phyloP scores from a whole-genome alignment of 2,329 filamentous ascomycete genomes.

The Ascochyta lentis region DNA sequence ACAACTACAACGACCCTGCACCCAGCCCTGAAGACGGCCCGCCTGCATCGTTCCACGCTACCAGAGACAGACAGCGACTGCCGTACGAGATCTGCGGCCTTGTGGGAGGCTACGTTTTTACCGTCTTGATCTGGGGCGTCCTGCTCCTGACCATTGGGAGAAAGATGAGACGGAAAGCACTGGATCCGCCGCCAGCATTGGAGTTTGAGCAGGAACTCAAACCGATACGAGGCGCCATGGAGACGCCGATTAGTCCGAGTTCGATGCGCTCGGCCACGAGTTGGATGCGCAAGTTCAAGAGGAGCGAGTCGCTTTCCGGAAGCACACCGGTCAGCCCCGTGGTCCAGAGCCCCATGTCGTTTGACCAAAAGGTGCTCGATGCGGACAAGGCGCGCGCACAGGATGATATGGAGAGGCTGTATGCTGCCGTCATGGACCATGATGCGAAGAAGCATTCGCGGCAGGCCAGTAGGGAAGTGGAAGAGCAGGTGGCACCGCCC shows the following conservation, averaged over 20 bases:
- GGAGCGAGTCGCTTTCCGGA: conserved; percentile 35
- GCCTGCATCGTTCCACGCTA: conserved; percentile 38
- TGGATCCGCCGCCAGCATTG: conserved; percentile 59
- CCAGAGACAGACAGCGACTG: conserved; percentile 61
- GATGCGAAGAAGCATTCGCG: conserved; percentile 62
- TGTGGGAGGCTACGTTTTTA: conserved; percentile 80
- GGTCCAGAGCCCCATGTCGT: conserved; percentile 68
- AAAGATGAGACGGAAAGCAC: conserved; percentile 53
- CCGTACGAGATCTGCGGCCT: conserved; percentile 85
- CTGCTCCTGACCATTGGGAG: conserved; percentile 58
- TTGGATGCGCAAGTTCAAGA: conserved; percentile 45
- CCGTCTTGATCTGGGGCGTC: conserved; percentile 74
- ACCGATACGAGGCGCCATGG: conserved; percentile 26
- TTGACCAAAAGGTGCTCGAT: conserved; percentile 79
- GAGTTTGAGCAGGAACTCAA: conserved; percentile 64
- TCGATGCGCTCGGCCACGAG: conserved; percentile 40
- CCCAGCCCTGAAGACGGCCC: conserved; percentile 39
- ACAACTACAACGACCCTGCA: conserved; percentile 37
- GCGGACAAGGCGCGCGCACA: conserved; percentile 77
- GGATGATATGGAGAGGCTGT: conserved; percentile 86
- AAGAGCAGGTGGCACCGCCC: conserved; percentile 24
- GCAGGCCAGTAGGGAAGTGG: conserved; percentile 30
- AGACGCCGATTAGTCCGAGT: conserved; percentile 42
- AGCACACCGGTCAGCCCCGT: conserved; percentile 46
- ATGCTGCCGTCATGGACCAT: conserved; percentile 90